Base-by-base conservation (phyloP, 768 basidiomycete species). In the Mycena belliarum region DNA sequence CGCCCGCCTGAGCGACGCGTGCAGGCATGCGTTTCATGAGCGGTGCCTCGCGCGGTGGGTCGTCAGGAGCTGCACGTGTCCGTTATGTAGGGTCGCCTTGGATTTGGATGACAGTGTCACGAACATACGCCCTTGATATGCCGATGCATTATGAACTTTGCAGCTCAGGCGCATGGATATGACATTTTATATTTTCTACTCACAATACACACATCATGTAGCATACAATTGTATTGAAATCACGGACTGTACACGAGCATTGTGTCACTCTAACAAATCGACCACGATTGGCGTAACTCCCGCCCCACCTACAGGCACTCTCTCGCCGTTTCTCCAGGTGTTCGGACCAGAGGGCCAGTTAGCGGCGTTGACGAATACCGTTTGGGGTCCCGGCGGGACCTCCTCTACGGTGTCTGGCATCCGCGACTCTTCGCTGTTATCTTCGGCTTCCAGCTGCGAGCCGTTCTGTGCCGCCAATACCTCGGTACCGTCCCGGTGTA, bases 1-100 rank as follows among this genome's bases (percentile, higher is more conserved):
- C 54, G 87, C 80, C 15, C 80, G 80, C 32, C 65, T 88, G 70
- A 79, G 82, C 4, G 80, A 81, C 15, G 72, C 67, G 20, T 92
- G 89, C 69, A 76, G 74, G 60, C 89, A 91, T 73, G 75, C 80
- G 68, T 82, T 56, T 18, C 63, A 65, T 38, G 52, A 56, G 12
- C 61, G 33, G 12, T 65, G 58, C 51, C 52, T 66, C 21, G 59
- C 37, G 21, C 37, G 65, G 55, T 38, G 72, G 70, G 37, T 66
- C 15, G 60, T 40, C 16, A 43, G 57, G 51, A 61, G 62, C 20
- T 45, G 56, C 32, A 67, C 63, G 8, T 66, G 65, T 52, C 68
- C 64, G 26, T 49, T 65, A 11, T 69, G 68, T 51, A 47, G 63
- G 45, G 45, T 63, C 7, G 55, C 12, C 7, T 12, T 66, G 25